phyloP scores from a whole-genome alignment of 257 asterid genomes.

The Apocynum venetum region DNA sequence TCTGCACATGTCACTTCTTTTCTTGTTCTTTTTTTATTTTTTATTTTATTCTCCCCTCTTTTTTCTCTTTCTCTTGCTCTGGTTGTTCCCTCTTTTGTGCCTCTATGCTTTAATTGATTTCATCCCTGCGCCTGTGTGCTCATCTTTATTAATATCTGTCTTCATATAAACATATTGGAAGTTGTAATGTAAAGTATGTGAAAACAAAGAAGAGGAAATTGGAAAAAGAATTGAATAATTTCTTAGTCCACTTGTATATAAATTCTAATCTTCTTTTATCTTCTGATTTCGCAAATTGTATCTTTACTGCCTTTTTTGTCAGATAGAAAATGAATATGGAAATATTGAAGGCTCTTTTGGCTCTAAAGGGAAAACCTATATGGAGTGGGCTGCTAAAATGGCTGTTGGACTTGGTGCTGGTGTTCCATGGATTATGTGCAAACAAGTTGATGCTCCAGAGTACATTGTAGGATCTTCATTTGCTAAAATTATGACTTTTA shows the following conservation, averaged over 20 bases:
- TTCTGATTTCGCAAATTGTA: not conserved
- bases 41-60: not conserved
- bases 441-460: slow-evolving; percentile 93
- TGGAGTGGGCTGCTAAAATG: slow-evolving; percentile 95
- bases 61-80: not conserved
- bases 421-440: slow-evolving; percentile 99
- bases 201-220: not conserved
- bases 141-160: not conserved
- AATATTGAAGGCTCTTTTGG: slow-evolving; percentile 77
- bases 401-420: slow-evolving; percentile 89
- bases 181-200: not conserved
- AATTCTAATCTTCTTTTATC: not conserved
- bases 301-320: slow-evolving; percentile 20
- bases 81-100: not conserved
- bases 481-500: slow-evolving; percentile 2
- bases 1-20: not conserved
- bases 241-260: not conserved
- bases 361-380: slow-evolving; percentile 56
- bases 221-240: not conserved
- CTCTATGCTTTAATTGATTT: not conserved
- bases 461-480: slow-evolving; percentile 52
- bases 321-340: slow-evolving; percentile 98
- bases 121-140: not conserved
- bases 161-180: not conserved
- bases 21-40: not conserved